phyloP scores from a whole-genome alignment of 2,329 filamentous ascomycete genomes.

The Gaeumannomyces sp. region DNA sequence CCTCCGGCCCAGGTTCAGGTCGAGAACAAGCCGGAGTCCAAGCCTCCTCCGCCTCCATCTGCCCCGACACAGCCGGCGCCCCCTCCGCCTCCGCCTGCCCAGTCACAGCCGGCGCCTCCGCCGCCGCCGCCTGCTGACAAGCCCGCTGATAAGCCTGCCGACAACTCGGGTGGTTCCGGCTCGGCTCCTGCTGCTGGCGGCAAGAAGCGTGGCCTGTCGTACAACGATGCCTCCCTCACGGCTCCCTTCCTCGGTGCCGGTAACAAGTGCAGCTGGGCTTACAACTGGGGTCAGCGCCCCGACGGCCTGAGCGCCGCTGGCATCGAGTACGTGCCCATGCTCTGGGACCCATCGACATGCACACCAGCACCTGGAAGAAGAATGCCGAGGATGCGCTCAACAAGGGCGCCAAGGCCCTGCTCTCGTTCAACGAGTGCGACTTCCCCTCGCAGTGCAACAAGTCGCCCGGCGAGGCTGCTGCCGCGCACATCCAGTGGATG shows the following conservation, averaged over 20 bases:
- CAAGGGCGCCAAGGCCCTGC: conserved; percentile 48
- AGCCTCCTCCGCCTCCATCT: no score
- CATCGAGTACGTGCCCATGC: conserved; percentile 60
- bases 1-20: no score
- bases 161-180: conserved; percentile 15
- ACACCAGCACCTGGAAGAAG: conserved; percentile 42
- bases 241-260: conserved; percentile 39
- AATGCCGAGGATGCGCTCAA: conserved; percentile 46
- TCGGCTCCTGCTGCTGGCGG: conserved; percentile 18
- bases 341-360: conserved; percentile 46
- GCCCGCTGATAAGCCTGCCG: conserved; percentile 9
- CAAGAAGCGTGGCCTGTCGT: conserved; percentile 61
- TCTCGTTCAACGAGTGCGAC: conserved; percentile 71
- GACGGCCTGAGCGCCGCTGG: conserved; percentile 33
- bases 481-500: conserved; percentile 46
- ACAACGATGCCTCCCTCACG: conserved; percentile 53
- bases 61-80: conserved; percentile 1
- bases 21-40: no score
- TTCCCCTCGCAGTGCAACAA: conserved; percentile 53
- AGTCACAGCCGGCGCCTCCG: conserved; percentile 7
- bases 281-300: conserved; percentile 57
- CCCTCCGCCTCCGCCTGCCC: conserved; percentile 12
- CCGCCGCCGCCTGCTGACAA: conserved; percentile 11
- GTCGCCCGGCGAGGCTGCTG: conserved; percentile 43
- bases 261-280: conserved; percentile 50